A percentile compares a stretch with the other conserved stretches of the same genome.
These are phyloP conservation scores for Mycena rosella DNA, from an alignment of 768 basidiomycete species.

Conservation along the genomic window DNA sequence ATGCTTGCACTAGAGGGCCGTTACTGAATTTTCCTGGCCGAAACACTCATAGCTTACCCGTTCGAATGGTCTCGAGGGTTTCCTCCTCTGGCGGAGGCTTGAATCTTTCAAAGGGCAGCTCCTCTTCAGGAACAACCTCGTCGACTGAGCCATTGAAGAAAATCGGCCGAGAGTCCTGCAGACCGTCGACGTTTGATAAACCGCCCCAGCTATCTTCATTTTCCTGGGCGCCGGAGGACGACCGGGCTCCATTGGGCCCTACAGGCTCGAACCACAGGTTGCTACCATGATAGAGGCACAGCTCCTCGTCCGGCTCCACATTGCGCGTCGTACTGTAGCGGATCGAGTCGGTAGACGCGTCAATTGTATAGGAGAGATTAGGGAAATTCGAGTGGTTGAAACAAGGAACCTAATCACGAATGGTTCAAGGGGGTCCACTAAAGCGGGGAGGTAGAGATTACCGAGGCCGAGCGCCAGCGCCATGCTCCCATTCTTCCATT, in stretches of 20 bases:
- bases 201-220: slow-evolving; percentile 63
- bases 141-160: slow-evolving; percentile 54
- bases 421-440: slow-evolving; percentile 2
- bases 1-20: slow-evolving; percentile 67
- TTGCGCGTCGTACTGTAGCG: slow-evolving; percentile 68
- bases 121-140: slow-evolving; percentile 65
- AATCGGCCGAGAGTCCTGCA: not conserved
- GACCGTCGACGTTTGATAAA: slow-evolving; percentile 44
- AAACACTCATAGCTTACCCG: slow-evolving; percentile 52
- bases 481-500: slow-evolving; percentile 80
- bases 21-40: slow-evolving; percentile 14
- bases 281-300: slow-evolving; percentile 84
- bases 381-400: slow-evolving; percentile 82
- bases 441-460: slow-evolving; percentile 45
- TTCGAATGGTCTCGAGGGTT: slow-evolving; percentile 66
- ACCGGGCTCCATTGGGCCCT: slow-evolving; percentile 31
- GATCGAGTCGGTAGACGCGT: slow-evolving; percentile 68
- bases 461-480: slow-evolving; percentile 86
- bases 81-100: slow-evolving; percentile 77
- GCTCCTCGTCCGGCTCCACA: slow-evolving; percentile 74
- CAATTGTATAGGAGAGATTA: slow-evolving; percentile 76
- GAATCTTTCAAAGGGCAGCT: slow-evolving; percentile 75
- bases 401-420: slow-evolving; percentile 72
- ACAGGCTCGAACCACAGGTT: slow-evolving; percentile 73
- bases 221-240: slow-evolving; percentile 24